These are phyloP conservation scores for Drosera capensis DNA, from an alignment of 148 eudicot species.

Conservation along the genomic window DNA sequence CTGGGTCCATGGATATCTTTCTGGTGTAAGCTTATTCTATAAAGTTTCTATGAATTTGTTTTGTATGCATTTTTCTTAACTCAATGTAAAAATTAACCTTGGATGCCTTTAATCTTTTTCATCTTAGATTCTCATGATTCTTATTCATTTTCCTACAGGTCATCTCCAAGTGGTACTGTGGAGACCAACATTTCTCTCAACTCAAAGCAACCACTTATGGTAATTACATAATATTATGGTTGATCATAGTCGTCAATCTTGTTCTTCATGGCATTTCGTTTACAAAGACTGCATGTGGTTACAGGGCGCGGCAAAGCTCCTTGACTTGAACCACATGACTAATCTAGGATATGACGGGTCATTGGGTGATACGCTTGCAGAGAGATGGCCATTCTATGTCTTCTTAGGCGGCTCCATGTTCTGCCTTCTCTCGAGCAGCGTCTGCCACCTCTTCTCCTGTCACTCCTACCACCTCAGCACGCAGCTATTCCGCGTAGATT, in stretches of 20 bases:
- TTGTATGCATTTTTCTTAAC: too few species aligned
- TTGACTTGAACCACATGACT: not conserved
- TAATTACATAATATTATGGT: not conserved
- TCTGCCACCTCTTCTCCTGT: conserved; percentile 87
- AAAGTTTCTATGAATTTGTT: too few species aligned
- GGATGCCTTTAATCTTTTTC: too few species aligned
- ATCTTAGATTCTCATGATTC: too few species aligned
- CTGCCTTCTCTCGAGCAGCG: conserved; percentile 68
- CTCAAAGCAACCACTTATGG: not conserved
- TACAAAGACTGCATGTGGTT: conserved; percentile 12
- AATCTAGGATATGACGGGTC: not conserved
- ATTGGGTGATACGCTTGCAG: conserved; percentile 11
- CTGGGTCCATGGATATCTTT: too few species aligned
- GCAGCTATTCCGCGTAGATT: conserved; percentile 48
- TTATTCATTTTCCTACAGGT: too few species aligned
- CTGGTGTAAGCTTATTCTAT: too few species aligned
- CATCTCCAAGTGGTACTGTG: too few species aligned
- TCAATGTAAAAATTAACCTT: too few species aligned
- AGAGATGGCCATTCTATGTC: conserved; percentile 77
- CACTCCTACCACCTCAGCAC: conserved; percentile 62
- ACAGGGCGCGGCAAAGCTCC: not conserved
- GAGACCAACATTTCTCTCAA: too few species aligned
- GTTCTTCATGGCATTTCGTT: conserved; percentile 5
- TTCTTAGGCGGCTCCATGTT: conserved; percentile 79
- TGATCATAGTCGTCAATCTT: too few species aligned